Conservation (phyloP, 2,329 filamentous ascomycete species). For the Cytospora schulzeri region DNA sequence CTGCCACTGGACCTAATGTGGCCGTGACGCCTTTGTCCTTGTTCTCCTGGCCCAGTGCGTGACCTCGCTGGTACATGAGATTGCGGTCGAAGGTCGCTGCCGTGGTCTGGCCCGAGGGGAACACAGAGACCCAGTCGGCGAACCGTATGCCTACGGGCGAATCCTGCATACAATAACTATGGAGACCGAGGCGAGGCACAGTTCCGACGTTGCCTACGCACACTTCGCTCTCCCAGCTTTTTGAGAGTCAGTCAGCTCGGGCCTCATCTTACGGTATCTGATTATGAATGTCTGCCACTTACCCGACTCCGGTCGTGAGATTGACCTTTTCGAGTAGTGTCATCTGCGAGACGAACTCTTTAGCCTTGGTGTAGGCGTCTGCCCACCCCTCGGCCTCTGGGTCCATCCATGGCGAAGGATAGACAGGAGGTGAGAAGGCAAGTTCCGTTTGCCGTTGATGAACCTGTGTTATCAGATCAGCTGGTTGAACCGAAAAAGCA, state of each 20-base stretch:
- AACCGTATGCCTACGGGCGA: constrained; percentile 79
- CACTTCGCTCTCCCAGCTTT: constrained; percentile 66
- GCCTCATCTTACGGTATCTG: neutral
- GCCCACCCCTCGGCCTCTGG: constrained; percentile 73
- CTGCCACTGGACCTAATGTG: constrained; percentile 73
- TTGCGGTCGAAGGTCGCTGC: constrained; percentile 81
- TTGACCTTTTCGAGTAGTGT: constrained; percentile 92
- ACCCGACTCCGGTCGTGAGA: constrained; percentile 87
- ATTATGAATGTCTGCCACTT: constrained; percentile 37
- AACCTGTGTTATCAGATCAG: constrained; percentile 33
- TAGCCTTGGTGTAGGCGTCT: constrained; percentile 74
- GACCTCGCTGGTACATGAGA: constrained; percentile 70
- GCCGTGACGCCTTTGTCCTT: constrained; percentile 73
- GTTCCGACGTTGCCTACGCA: constrained; percentile 79
- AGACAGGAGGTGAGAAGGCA: constrained; percentile 61
- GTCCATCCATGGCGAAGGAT: constrained; percentile 86
- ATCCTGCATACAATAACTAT: constrained; percentile 82
- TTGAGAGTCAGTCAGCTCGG: neutral
- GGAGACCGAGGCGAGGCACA: constrained; percentile 70
- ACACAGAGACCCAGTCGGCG: constrained; percentile 79
- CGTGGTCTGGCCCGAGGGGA: constrained; percentile 75
- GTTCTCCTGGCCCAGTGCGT: constrained; percentile 73
- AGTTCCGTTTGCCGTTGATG: constrained; percentile 33
- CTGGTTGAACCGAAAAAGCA: constrained; percentile 4
- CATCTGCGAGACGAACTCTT: constrained; percentile 77